Conservation (phyloP, 495 filamentous ascomycete genomes). For the Penicillium mononematosum region DNA sequence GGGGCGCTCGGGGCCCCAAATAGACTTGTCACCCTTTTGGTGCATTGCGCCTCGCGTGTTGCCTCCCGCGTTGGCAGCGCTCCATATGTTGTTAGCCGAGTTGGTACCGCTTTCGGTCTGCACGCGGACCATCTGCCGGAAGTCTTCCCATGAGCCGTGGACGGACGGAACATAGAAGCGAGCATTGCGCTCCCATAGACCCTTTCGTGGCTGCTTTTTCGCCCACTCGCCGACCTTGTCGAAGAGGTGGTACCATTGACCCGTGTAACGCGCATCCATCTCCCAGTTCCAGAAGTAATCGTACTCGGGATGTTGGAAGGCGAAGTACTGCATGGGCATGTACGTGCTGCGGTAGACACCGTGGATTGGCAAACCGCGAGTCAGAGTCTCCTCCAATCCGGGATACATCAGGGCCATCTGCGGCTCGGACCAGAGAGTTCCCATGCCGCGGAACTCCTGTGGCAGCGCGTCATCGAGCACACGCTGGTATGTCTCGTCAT, state of each 20-base stretch:
- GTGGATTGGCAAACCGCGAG: constrained; percentile 74
- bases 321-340: constrained; percentile 93
- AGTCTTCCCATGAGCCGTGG: constrained; percentile 90
- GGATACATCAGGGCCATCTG: constrained; percentile 90
- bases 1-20: constrained; percentile 85
- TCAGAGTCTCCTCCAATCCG: constrained; percentile 70
- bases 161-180: constrained; percentile 88
- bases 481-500: constrained; percentile 59
- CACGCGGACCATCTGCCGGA: constrained; percentile 86
- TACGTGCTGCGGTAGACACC: constrained; percentile 88
- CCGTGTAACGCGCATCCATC: constrained; percentile 93
- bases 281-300: constrained; percentile 99
- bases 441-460: constrained; percentile 82
- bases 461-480: constrained; percentile 73
- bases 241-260: constrained; percentile 93
- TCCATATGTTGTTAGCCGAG: constrained; percentile 71
- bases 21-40: constrained; percentile 62
- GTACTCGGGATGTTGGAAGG: constrained; percentile 85
- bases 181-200: constrained; percentile 88
- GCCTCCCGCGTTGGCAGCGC: constrained; percentile 39
- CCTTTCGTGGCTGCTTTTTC: constrained; percentile 79
- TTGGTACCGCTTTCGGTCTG: constrained; percentile 81
- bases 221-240: constrained; percentile 73
- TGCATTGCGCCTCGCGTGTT: constrained; percentile 39
- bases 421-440: constrained; percentile 84